Percentiles rank a stretch among this genome's conserved stretches.
Evolutionary conservation across 257 asterid species (phyloP).

Genomic region (Apocynum venetum): DNA sequence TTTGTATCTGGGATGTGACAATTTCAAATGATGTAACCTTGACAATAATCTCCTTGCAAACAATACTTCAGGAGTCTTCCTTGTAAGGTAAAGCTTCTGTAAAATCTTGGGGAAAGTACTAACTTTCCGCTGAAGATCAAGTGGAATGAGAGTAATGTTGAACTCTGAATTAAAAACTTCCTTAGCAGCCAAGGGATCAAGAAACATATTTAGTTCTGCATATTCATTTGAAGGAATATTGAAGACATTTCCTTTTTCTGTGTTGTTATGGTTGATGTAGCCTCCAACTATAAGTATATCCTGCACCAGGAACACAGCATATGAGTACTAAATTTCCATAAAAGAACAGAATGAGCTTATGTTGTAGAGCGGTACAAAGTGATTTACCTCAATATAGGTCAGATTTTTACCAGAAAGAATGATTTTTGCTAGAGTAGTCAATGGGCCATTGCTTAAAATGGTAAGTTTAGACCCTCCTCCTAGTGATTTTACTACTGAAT

Average conservation of each 20-base stretch:
- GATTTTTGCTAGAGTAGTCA: conserved; percentile 69
- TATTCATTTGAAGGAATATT: conserved; percentile 50
- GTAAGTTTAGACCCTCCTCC: conserved; percentile 53
- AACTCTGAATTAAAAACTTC: conserved; percentile 44
- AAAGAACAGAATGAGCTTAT: not conserved
- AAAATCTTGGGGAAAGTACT: conserved; percentile 28
- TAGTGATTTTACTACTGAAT: conserved; percentile 48
- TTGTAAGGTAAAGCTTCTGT: conserved; percentile 25
- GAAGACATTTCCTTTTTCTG: conserved; percentile 57
- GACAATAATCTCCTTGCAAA: conserved; percentile 49
- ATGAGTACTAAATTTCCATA: not conserved
- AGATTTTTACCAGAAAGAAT: conserved; percentile 42
- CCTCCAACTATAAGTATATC: conserved; percentile 76
- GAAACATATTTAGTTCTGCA: conserved; percentile 79
- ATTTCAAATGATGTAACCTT: conserved; percentile 43
- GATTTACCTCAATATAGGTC: conserved; percentile 56
- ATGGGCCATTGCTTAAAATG: conserved; percentile 76
- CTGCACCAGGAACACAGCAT: conserved; percentile 30
- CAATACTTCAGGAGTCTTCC: conserved; percentile 58
- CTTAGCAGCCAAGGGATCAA: conserved; percentile 78
- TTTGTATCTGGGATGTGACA: conserved; percentile 41
- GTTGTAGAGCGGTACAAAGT: not conserved
- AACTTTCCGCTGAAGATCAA: conserved; percentile 49
- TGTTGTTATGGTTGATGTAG: conserved; percentile 29
- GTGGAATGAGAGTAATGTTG: conserved; percentile 71